Conservation (phyloP, 1,284 basidiomycete species). For the Marasmius sp. region DNA sequence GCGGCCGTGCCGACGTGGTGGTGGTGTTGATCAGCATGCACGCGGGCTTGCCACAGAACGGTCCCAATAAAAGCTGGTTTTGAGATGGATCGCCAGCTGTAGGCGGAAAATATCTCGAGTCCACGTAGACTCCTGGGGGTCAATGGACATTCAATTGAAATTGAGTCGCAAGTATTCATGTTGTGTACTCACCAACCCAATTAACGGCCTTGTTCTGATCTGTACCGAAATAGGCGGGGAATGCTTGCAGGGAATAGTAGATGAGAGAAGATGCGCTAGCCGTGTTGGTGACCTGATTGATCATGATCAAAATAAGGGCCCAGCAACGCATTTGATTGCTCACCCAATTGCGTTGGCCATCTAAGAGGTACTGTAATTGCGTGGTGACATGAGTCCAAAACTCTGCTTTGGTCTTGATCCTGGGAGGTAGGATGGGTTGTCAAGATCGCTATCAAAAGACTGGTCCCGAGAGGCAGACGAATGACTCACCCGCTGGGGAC, state of each 20-base stretch:
- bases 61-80: slow-evolving; percentile 65
- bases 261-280: slow-evolving; percentile 81
- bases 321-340: slow-evolving; percentile 9
- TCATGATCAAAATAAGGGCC: neutral
- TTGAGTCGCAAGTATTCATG: neutral
- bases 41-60: slow-evolving; percentile 87
- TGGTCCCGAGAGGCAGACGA: neutral
- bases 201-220: slow-evolving; percentile 70
- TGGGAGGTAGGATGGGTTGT: slow-evolving; percentile 14
- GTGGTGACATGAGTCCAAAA: slow-evolving; percentile 77
- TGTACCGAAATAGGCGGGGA: slow-evolving; percentile 64
- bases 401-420: slow-evolving; percentile 63
- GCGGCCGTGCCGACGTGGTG: slow-evolving; percentile 41
- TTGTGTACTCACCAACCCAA: slow-evolving; percentile 74
- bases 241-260: slow-evolving; percentile 73
- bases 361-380: slow-evolving; percentile 64
- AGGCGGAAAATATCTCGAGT: slow-evolving; percentile 61
- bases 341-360: slow-evolving; percentile 78
- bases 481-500: slow-evolving; percentile 53
- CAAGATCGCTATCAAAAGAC: neutral
- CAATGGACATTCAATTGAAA: slow-evolving; percentile 10
- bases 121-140: slow-evolving; percentile 77
- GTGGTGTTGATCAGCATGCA: slow-evolving; percentile 76
- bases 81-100: slow-evolving; percentile 26
- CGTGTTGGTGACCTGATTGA: slow-evolving; percentile 75